A percentile compares a stretch with the other conserved stretches of the same genome.
These are phyloP conservation scores for Zoysia japonica DNA, from an alignment of 176 grass and related monocot species.

Conservation along the genomic window DNA sequence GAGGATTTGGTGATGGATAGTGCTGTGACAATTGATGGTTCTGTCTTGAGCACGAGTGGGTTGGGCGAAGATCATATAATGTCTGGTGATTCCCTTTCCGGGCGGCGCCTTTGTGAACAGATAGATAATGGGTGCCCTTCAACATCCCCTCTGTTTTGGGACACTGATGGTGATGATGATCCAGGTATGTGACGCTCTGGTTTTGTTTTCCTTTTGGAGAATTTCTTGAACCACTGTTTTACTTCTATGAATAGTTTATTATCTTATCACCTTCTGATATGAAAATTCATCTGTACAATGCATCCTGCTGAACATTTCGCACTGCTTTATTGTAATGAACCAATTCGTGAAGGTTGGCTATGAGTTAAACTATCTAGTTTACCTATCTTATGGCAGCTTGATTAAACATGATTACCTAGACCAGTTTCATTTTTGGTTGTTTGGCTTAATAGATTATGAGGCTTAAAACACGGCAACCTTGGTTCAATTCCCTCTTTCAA, in stretches of 20 bases:
- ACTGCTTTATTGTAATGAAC: not conserved
- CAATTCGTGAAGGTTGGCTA: not conserved
- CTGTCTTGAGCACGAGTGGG: slow-evolving; percentile 39
- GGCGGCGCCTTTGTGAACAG: slow-evolving; percentile 60
- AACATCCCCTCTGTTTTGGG: slow-evolving; percentile 75
- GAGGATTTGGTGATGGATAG: slow-evolving; percentile 50
- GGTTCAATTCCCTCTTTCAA: not conserved
- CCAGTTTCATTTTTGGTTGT: not conserved
- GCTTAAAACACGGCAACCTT: not conserved
- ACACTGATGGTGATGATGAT: slow-evolving; percentile 64
- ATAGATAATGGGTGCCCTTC: slow-evolving; percentile 74
- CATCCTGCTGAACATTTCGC: slow-evolving; percentile 21
- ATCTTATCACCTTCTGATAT: not conserved
- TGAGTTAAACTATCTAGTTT: slow-evolving; percentile 27
- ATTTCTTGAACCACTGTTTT: not conserved
- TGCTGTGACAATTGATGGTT: slow-evolving; percentile 50
- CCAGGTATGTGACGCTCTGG: slow-evolving; percentile 33
- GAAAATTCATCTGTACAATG: not conserved
- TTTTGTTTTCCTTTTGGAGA: not conserved
- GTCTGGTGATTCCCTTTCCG: slow-evolving; percentile 51
- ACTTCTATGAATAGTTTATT: not conserved
- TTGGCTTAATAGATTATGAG: slow-evolving; percentile 8
- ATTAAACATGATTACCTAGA: slow-evolving; percentile 10
- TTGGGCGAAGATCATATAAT: slow-evolving; percentile 27
- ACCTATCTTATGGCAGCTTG: not conserved